Base-by-base conservation (phyloP, 208 protist species). In the Zelonia costaricensis region DNA sequence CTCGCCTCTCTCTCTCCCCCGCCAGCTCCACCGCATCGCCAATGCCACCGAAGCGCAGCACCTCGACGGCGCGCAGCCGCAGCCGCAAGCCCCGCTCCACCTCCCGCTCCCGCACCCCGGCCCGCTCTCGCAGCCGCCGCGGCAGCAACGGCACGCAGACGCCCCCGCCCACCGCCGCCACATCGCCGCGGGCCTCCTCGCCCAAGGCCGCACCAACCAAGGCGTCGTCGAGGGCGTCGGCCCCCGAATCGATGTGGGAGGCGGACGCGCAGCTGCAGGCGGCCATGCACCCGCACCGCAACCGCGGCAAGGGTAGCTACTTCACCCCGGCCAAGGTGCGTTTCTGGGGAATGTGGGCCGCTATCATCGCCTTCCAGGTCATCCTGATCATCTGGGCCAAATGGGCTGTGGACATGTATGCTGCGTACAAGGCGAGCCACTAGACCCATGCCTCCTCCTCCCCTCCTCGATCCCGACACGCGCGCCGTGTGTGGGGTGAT, bases 341-440 rank as follows among this genome's bases (percentile, higher is more conserved):
- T 52, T 22, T 52, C 1, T 86, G 74, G 61, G 74, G 81, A 5
- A 82, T 73, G 60, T 90, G 82, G 82, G 40, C 57, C 1, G 74
- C 81, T 9, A 61, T 90, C 49, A 76, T 93, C 31, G 25, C 62
- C 10, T 45, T 90, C 54, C 71, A 93, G 63, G 75, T 90, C 36
- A 23, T 90, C 13, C 42, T 68, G 28, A 78, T 90, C 69, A 30
- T 93, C 20, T 90, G 82, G 86, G 45, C 78, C 20, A 69, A 77
- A 47, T 88, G 80, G 83, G 72, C 78, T 9, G 56, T 74, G 18
- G 78, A 86, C 30, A 63, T 87, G 51, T 92, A 86, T 70, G 43
- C 54, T 51, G 55, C 44, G 39, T 62, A 75, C 39, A 39, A 53
- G 38, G 49, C 31, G 12, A 78, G 48, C 25, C 27, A 61, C n/a